Percentiles rank a stretch among this genome's conserved stretches.
These are phyloP conservation scores for Coccomyxa sp. DNA, from an alignment of 139 green algal species.

Conservation along the genomic window DNA sequence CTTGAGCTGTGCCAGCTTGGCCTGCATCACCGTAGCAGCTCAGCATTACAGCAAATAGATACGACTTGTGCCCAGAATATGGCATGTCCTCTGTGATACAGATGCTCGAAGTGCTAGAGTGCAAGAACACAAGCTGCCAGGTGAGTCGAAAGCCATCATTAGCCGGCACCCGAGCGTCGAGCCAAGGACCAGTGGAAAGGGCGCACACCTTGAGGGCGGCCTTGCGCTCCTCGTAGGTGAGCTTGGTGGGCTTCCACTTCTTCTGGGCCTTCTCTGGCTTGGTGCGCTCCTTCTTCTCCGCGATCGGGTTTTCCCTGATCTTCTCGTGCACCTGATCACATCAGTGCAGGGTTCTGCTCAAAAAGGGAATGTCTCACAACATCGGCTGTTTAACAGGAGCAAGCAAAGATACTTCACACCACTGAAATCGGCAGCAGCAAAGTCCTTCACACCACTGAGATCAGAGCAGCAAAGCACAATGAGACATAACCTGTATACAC, in stretches of 20 bases:
- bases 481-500: no score
- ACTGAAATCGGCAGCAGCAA: neutral
- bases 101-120: neutral
- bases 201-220: slow-evolving; percentile 73
- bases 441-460: neutral
- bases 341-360: no score
- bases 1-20: neutral
- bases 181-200: neutral
- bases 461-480: neutral
- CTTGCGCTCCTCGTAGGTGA: slow-evolving; percentile 97
- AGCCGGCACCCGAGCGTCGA: neutral
- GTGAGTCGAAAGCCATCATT: neutral
- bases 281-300: slow-evolving; percentile 65
- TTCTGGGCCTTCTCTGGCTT: slow-evolving; percentile 63
- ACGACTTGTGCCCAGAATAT: neutral
- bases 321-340: slow-evolving; percentile 72
- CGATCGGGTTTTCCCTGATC: slow-evolving; percentile 84
- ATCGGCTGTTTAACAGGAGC: neutral
- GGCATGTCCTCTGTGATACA: neutral
- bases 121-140: neutral
- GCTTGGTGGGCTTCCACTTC: slow-evolving; percentile 77
- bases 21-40: neutral
- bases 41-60: neutral
- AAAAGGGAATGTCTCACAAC: neutral
- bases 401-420: neutral